Conservation (phyloP, 2,329 filamentous ascomycete species). For the Calonectria honghensis region DNA sequence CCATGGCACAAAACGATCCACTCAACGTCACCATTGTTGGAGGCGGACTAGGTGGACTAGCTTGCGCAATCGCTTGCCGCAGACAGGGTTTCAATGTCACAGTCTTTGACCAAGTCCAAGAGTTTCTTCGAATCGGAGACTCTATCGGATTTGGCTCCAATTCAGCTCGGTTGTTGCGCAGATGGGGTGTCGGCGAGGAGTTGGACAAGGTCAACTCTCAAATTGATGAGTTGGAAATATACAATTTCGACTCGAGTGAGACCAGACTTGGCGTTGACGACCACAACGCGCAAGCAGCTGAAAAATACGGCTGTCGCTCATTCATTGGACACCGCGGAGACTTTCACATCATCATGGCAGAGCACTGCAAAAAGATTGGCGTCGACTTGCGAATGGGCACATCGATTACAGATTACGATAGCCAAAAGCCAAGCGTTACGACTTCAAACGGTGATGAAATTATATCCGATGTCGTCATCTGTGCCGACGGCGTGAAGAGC, state of each 20-base stretch:
- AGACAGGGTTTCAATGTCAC: background rate
- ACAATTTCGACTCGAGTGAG: conserved; percentile 13
- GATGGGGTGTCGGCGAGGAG: background rate
- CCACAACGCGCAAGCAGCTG: background rate
- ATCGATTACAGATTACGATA: background rate
- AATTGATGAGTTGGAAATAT: conserved; percentile 4
- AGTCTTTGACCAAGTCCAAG: background rate
- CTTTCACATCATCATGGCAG: background rate
- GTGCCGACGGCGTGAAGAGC: conserved; percentile 1
- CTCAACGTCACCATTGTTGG: conserved; percentile 15
- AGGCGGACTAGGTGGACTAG: background rate
- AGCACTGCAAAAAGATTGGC: background rate
- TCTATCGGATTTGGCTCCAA: conserved; percentile 8
- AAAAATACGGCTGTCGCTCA: background rate
- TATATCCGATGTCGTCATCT: background rate
- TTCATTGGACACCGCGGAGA: background rate
- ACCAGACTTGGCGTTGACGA: background rate
- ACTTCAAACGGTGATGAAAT: background rate
- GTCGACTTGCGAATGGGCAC: background rate
- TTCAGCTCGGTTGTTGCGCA: background rate
- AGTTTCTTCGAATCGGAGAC: conserved; percentile 12
- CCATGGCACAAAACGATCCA: background rate
- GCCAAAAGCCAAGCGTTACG: conserved; percentile 5
- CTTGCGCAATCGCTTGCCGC: conserved; percentile 3
- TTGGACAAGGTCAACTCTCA: background rate